Evolutionary conservation across 2,329 filamentous ascomycete species (phyloP).

Genomic region (Pseudocercospora cruenta): DNA sequence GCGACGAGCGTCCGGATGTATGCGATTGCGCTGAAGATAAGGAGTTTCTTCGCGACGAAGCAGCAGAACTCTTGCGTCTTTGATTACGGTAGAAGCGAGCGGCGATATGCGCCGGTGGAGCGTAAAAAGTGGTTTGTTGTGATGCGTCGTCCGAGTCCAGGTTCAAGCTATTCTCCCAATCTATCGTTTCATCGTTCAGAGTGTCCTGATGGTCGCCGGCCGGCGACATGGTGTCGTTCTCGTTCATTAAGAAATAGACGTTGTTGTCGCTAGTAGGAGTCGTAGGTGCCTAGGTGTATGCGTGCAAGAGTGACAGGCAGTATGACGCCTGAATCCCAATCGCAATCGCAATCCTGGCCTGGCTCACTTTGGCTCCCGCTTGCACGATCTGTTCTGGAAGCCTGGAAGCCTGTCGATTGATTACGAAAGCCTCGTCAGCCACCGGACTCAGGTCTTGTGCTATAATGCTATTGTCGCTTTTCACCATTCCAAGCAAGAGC

Average conservation of each 20-base stretch:
- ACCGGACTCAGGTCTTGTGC: neutral
- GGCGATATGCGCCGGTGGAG: constrained; percentile 75
- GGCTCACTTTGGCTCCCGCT: neutral
- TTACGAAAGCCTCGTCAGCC: neutral
- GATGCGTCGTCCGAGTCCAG: constrained; percentile 19
- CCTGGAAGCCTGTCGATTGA: constrained; percentile 13
- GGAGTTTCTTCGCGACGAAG: constrained; percentile 78
- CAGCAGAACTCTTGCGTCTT: constrained; percentile 72
- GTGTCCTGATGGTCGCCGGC: constrained; percentile 4
- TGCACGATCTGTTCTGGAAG: constrained; percentile 6
- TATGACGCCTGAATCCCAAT: neutral
- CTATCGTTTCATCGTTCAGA: constrained; percentile 1
- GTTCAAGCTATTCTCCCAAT: constrained; percentile 6
- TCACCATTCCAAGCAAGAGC: neutral
- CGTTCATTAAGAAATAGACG: constrained; percentile 6
- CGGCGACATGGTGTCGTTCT: constrained; percentile 17
- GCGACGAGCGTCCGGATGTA: constrained; percentile 63
- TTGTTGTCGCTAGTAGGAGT: neutral
- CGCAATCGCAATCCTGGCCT: too few species aligned
- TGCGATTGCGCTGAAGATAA: constrained; percentile 71
- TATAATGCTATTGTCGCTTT: neutral
- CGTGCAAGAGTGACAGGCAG: neutral
- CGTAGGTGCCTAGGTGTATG: neutral
- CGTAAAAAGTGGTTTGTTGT: constrained; percentile 47
- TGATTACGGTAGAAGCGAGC: constrained; percentile 75